Evolutionary conservation across 139 green algal species (phyloP), one percentile per base, ranked within the genome.

Genomic region (Chlamydomonas eustigma): DNA sequence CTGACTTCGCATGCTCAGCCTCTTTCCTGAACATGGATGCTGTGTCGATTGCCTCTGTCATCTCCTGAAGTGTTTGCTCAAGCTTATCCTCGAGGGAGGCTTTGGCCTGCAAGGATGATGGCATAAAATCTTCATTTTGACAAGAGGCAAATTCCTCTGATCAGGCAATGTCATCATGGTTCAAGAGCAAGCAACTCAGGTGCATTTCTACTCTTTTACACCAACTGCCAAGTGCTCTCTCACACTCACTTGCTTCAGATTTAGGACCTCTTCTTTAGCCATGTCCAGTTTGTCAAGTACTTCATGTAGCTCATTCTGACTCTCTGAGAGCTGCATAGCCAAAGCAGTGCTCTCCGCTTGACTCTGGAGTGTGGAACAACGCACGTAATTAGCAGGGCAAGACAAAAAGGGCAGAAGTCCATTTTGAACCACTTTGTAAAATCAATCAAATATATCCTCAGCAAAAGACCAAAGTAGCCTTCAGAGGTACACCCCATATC

Each of bases 281-380:
- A 25, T 25, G n/a, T 68, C 52, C 8, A 68, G 52, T 28, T 68
- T 25, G 34, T 68, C 52, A 8, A 37, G 6, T 31, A 68, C 12
- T 4, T 68, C 22, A 4, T 68, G 52, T 4, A 68, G 4, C 32
- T 68, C n/a, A 22, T 68, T 68, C 22, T 22, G 8, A 33, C 52
- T 28, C 22, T 68, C 52, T 37, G 52, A 25, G n/a, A 68, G 52
- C 18, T 68, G 52, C 52, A 68, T 4, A 4, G 52, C 52, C 18
- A 68, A 31, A 28, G n/a, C 18, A 8, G 52, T 68, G 52, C 52
- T 68, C 52, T 68, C 52, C 52, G 32, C 52, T 31, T 68, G 52
- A 28, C 52, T 68, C 52, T 68, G 44, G 44, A 58, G 18, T 28
- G 44, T 12, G 44, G 12, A n/a, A 58, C 12, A 58, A 28, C 44